Evolutionary conservation across 2,329 filamentous ascomycete species (phyloP).

Genomic region (Botrytis squamosa): DNA sequence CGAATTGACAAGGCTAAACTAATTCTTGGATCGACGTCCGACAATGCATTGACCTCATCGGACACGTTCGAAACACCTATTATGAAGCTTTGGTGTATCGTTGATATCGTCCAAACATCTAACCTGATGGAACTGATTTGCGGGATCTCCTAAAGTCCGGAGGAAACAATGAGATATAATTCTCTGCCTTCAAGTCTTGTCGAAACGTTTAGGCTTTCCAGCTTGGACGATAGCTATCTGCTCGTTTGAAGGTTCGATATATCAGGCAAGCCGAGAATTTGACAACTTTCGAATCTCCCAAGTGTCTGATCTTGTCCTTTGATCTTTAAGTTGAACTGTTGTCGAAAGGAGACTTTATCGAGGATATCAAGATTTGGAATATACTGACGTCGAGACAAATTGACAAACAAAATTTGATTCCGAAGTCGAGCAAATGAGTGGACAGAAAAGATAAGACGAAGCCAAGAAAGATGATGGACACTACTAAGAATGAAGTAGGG

Average conservation of each 20-base stretch:
- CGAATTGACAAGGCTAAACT: constrained; percentile 30
- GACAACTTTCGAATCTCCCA: not conserved
- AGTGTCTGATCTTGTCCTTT: not conserved
- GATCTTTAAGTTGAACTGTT: not conserved
- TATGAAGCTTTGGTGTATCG: constrained; percentile 36
- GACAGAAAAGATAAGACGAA: constrained; percentile 28
- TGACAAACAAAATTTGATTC: constrained; percentile 19
- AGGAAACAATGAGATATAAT: constrained; percentile 30
- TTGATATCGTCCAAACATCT: constrained; percentile 36
- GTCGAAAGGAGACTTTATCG: not conserved
- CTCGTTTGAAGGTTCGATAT: constrained; percentile 29
- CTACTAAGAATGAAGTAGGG: constrained; percentile 32
- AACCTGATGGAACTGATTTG: constrained; percentile 29
- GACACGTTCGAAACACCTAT: constrained; percentile 39
- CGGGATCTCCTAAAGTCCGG: constrained; percentile 34
- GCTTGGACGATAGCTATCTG: constrained; percentile 30
- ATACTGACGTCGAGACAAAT: constrained; percentile 24
- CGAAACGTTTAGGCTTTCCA: constrained; percentile 30
- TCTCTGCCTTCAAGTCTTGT: constrained; percentile 28
- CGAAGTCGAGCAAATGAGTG: constrained; percentile 23
- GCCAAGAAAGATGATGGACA: constrained; percentile 26
- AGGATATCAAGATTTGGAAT: constrained; percentile 19
- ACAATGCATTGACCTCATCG: constrained; percentile 40
- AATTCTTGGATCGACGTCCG: constrained; percentile 34
- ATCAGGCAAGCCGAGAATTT: constrained; percentile 30